phyloP scores from a whole-genome alignment of 208 protist genomes.

The Polymyxa betae region DNA sequence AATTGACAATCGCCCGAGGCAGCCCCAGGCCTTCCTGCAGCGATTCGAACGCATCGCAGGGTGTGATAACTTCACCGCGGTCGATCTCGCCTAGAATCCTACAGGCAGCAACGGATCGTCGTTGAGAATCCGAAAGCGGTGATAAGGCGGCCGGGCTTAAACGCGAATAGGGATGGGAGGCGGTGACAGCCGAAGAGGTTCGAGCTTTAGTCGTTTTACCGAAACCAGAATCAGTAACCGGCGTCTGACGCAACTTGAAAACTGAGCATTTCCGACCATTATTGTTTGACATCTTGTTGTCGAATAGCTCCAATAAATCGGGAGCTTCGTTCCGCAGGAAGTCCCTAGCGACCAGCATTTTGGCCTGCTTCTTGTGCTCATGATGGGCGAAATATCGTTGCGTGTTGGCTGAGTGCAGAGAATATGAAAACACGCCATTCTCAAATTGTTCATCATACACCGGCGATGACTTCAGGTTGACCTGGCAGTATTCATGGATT shows the following conservation, averaged over 20 bases:
- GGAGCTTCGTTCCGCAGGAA: background rate
- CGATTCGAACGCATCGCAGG: background rate
- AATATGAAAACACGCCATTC: background rate
- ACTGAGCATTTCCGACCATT: background rate
- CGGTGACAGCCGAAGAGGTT: background rate
- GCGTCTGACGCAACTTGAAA: background rate
- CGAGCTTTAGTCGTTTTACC: background rate
- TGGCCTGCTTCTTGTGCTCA: slow-evolving; percentile 2
- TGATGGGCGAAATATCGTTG: background rate
- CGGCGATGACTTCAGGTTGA: background rate
- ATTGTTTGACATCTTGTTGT: too few species aligned
- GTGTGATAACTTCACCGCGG: background rate
- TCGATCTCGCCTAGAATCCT: background rate
- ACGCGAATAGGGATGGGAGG: background rate
- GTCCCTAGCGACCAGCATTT: slow-evolving; percentile 3
- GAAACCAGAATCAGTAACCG: background rate
- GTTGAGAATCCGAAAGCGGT: background rate
- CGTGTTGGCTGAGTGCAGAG: background rate
- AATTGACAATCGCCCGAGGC: background rate
- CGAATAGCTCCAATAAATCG: background rate
- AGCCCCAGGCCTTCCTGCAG: background rate
- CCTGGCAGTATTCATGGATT: background rate
- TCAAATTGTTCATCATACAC: background rate
- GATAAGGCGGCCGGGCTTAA: background rate
- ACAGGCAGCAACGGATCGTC: background rate